A percentile compares a stretch with the other conserved stretches of the same genome.
Conservation (phyloP, 768 basidiomycete species). For the Ramaria rubella region DNA sequence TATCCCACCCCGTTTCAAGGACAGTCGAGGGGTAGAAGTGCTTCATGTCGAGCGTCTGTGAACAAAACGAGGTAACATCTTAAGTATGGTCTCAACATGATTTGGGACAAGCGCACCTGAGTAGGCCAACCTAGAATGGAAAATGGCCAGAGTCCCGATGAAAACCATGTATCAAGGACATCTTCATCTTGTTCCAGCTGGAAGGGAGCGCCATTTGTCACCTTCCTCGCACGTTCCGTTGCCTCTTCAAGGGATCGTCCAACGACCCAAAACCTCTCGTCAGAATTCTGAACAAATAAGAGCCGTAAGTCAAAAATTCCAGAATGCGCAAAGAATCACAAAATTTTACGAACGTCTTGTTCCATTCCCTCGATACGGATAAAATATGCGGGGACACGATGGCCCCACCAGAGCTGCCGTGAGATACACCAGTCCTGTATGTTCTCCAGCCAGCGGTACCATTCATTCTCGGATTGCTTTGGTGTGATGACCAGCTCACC, state of each 20-base stretch:
- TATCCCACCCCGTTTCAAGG: conserved; percentile 98
- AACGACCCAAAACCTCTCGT: conserved; percentile 86
- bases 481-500: conserved; percentile 84
- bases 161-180: conserved; percentile 99
- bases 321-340: background rate
- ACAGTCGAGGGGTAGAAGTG: conserved; percentile 85
- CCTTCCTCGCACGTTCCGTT: conserved; percentile 57
- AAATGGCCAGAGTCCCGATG: conserved; percentile 95
- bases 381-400: conserved; percentile 92
- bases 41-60: conserved; percentile 67
- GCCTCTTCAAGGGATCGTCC: conserved; percentile 77
- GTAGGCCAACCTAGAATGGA: conserved; percentile 97
- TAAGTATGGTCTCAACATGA: background rate
- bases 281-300: conserved; percentile 40
- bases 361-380: conserved; percentile 74
- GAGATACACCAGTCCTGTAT: conserved; percentile 99
- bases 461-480: conserved; percentile 83
- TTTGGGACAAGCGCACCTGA: conserved; percentile 41
- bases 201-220: conserved; percentile 65
- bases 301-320: no score
- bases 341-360: conserved; percentile 47
- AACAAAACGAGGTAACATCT: background rate
- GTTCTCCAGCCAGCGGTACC: conserved; percentile 92
- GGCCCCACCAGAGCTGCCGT: conserved; percentile 99
- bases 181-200: conserved; percentile 90